These are phyloP conservation scores for Plasmodium knowlesi DNA, from an alignment of 169 alveolate genomes.

Conservation along the genomic window DNA sequence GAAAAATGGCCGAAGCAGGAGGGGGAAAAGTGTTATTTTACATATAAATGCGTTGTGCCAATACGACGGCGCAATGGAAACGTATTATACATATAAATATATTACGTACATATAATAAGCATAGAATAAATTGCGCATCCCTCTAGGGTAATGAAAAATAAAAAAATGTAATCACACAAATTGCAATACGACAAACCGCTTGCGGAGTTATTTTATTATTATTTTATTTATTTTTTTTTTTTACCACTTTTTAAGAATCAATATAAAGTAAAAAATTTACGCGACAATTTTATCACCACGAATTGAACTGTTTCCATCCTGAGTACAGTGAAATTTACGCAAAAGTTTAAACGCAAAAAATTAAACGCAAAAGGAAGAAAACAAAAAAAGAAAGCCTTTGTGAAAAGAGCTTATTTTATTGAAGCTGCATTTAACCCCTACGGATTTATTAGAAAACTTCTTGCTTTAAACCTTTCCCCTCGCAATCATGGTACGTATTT, in stretches of 20 bases:
- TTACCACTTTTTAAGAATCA: not conserved
- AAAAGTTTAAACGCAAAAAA: not conserved
- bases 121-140: not conserved
- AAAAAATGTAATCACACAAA: not conserved
- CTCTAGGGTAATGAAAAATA: not conserved
- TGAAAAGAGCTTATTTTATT: not conserved
- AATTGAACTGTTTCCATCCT: not conserved
- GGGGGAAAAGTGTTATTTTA: not conserved
- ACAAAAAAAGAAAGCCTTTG: not conserved
- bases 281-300: not conserved
- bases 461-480: not conserved
- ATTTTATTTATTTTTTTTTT: no score
- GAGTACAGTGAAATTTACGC: not conserved
- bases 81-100: not conserved
- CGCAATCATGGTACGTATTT: not conserved
- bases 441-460: not conserved
- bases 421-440: not conserved
- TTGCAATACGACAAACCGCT: not conserved
- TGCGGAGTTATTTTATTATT: not conserved
- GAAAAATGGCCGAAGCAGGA: not conserved
- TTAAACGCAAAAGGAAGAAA: not conserved
- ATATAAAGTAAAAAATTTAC: not conserved
- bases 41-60: not conserved
- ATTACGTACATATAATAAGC: not conserved
- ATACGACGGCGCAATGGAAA: not conserved